Percentiles rank a stretch among this genome's conserved stretches.
Evolutionary conservation across 139 green algal species (phyloP).

Genomic region (Nannochloris sp.): DNA sequence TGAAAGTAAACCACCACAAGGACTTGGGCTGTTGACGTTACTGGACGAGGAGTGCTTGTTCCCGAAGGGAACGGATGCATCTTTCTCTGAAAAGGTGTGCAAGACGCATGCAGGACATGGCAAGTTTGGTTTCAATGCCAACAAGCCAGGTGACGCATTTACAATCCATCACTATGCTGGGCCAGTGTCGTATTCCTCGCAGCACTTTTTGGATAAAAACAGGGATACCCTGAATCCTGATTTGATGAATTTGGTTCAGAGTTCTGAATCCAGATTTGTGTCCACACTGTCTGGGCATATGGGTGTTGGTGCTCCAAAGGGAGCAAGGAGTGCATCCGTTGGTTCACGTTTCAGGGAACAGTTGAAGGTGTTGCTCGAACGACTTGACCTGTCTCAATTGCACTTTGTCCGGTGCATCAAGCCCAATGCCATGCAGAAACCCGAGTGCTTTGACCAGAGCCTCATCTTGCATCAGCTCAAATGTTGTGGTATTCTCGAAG

Average conservation of each 20-base stretch:
- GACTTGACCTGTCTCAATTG: conserved; percentile 41
- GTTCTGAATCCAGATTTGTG: conserved; percentile 32
- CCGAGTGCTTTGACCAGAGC: conserved; percentile 54
- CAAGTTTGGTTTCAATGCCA: conserved; percentile 43
- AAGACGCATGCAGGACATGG: conserved; percentile 30
- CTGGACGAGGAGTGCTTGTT: conserved; percentile 80
- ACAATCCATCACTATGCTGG: conserved; percentile 75
- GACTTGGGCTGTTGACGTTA: conserved; percentile 74
- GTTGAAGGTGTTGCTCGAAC: conserved; percentile 60
- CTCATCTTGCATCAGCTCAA: conserved; percentile 87
- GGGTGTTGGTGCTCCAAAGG: conserved; percentile 20
- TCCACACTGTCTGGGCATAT: conserved; percentile 51
- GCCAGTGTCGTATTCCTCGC: conserved; percentile 45
- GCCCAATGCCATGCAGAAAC: conserved; percentile 64
- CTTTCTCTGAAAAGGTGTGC: conserved; percentile 37
- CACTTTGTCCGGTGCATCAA: conserved; percentile 98
- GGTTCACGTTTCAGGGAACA: conserved; percentile 61
- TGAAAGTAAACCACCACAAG: conserved; percentile 45
- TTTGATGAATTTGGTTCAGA: conserved; percentile 65
- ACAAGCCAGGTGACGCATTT: conserved; percentile 39
- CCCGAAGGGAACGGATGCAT: conserved; percentile 47
- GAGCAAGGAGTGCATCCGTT: conserved; percentile 36
- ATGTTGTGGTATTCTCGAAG: conserved; percentile 93
- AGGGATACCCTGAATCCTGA: conserved; percentile 66
- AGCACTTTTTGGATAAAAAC: conserved; percentile 78